Evolutionary conservation across 78 protist genomes (phyloP).

Genomic region (Dictyostelium purpureum): DNA sequence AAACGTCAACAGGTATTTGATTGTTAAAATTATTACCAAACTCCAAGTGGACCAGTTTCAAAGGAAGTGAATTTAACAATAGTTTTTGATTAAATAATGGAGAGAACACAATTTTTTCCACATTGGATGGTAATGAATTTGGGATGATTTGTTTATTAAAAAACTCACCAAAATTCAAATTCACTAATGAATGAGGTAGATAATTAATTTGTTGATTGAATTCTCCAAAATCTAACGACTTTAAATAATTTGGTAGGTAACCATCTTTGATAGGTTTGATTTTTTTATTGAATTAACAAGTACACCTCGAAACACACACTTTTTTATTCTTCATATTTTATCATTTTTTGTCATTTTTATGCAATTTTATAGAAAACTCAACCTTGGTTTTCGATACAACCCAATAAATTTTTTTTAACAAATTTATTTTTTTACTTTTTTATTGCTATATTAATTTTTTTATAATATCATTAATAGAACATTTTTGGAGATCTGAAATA

Average conservation of each 20-base stretch:
- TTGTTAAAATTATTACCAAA: slow-evolving; percentile 28
- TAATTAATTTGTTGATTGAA: not conserved
- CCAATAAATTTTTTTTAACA: too few relatives aligned
- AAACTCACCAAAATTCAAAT: not conserved
- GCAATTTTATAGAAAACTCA: too few relatives aligned
- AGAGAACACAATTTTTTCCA: not conserved
- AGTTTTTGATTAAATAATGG: not conserved
- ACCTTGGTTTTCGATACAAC: too few relatives aligned
- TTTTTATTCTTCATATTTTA: too few relatives aligned
- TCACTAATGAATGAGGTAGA: not conserved
- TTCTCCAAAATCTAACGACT: not conserved
- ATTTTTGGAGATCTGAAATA: too few relatives aligned
- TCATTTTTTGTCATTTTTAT: too few relatives aligned
- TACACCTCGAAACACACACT: too few relatives aligned
- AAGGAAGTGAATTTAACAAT: not conserved
- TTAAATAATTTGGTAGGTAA: not conserved
- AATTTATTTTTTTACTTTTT: too few relatives aligned
- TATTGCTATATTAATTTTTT: too few relatives aligned
- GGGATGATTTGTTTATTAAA: not conserved
- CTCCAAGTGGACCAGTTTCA: not conserved
- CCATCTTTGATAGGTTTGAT: not conserved
- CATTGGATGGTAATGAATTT: not conserved
- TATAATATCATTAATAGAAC: too few relatives aligned
- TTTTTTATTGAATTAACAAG: too few relatives aligned
- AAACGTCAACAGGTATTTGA: not conserved